phyloP scores from a whole-genome alignment of 306 rosid species.

The Fagus sylvatica region DNA sequence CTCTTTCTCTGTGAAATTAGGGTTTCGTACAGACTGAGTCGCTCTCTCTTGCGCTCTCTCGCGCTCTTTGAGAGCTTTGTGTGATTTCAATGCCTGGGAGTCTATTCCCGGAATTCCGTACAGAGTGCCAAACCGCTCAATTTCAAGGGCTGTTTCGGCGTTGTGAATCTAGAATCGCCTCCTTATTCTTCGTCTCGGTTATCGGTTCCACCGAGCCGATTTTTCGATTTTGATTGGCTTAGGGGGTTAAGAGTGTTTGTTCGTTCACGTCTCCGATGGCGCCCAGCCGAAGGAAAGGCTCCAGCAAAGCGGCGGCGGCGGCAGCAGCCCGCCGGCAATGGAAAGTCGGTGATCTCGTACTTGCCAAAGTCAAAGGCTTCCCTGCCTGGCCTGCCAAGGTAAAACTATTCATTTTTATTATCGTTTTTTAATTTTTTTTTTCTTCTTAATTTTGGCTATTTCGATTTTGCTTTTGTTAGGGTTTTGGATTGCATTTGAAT shows the following conservation, averaged over 20 bases:
- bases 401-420: constrained; percentile 3
- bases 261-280: constrained; percentile 51
- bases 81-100: constrained; percentile 71
- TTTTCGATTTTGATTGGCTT: constrained; percentile 36
- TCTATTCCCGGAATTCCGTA: constrained; percentile 68
- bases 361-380: constrained; percentile 91
- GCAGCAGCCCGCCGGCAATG: constrained; percentile 89
- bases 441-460: no score
- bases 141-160: constrained; percentile 45
- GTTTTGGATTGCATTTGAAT: constrained; percentile 33
- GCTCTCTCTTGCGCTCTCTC: not conserved
- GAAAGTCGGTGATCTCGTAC: constrained; percentile 97
- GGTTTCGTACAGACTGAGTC: constrained; percentile 33
- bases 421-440: not conserved
- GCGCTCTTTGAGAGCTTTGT: constrained; percentile 16
- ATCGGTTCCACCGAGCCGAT: constrained; percentile 31
- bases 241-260: not conserved
- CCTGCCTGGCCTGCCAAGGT: constrained; percentile 99
- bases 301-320: constrained; percentile 69
- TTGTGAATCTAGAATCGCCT: constrained; percentile 4
- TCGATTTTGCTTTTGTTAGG: constrained; percentile 19
- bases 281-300: constrained; percentile 79
- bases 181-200: constrained; percentile 22
- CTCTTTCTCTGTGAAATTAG: constrained; percentile 35
- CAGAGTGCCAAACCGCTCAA: constrained; percentile 40